These are phyloP conservation scores for Pseudocercospora pini-densiflorae DNA, from an alignment of 2,329 filamentous ascomycete species.

Conservation along the genomic window DNA sequence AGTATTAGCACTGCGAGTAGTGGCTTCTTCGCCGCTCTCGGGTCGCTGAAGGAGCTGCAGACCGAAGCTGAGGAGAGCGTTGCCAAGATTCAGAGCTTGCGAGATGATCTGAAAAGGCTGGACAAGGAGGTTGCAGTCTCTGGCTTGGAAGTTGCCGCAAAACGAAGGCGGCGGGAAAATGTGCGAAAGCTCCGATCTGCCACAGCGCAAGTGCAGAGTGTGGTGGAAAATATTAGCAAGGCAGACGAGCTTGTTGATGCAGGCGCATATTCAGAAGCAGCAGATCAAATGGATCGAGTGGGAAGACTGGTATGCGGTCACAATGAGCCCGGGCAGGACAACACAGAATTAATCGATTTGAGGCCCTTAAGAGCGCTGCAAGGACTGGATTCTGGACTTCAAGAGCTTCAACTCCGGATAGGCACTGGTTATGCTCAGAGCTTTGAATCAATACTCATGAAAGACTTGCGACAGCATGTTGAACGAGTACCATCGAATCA, in stretches of 20 bases:
- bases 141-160: slow-evolving; percentile 82
- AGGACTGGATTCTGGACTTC: slow-evolving; percentile 77
- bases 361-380: slow-evolving; percentile 78
- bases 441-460: slow-evolving; percentile 77
- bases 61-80: slow-evolving; percentile 92
- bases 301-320: slow-evolving; percentile 82
- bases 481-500: slow-evolving; percentile 71
- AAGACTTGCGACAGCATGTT: slow-evolving; percentile 80
- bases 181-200: slow-evolving; percentile 80
- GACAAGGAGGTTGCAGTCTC: slow-evolving; percentile 86
- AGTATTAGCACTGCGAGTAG: slow-evolving; percentile 95
- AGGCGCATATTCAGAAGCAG: slow-evolving; percentile 80
- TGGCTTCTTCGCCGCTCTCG: slow-evolving; percentile 93
- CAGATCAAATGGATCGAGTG: slow-evolving; percentile 75
- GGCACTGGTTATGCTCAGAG: slow-evolving; percentile 84
- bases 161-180: slow-evolving; percentile 82
- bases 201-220: slow-evolving; percentile 78
- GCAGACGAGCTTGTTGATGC: slow-evolving; percentile 83
- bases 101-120: slow-evolving; percentile 77
- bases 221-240: slow-evolving; percentile 73
- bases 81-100: slow-evolving; percentile 77
- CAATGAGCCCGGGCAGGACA: slow-evolving; percentile 46
- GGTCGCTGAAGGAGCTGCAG: slow-evolving; percentile 87
- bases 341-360: slow-evolving; percentile 64
- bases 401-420: slow-evolving; percentile 75